Percentiles rank a stretch among this genome's conserved stretches.
phyloP scores from a whole-genome alignment of 2,329 filamentous ascomycete genomes.

The Aureobasidium uvarum region DNA sequence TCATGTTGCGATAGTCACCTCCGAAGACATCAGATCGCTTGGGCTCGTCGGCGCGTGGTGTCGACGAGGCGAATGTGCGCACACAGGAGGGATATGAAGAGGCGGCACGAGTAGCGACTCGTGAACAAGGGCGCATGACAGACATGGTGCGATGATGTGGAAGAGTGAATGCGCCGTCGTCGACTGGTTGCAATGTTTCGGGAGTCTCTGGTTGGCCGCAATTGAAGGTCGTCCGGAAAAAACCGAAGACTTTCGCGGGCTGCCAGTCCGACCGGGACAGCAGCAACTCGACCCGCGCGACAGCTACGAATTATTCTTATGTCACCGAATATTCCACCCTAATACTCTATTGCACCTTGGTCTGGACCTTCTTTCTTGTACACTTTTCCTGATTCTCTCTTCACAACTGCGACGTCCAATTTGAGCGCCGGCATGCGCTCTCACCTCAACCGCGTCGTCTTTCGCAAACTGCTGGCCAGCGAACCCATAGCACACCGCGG shows the following conservation, averaged over 20 bases:
- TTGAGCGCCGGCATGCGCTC: slow-evolving; percentile 52
- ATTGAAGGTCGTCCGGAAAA: slow-evolving; percentile 6
- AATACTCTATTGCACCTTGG: not conserved
- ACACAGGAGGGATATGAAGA: not conserved
- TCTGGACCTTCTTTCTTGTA: slow-evolving; percentile 7
- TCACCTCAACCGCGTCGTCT: slow-evolving; percentile 60
- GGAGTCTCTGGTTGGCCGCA: slow-evolving; percentile 17
- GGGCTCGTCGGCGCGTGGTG: slow-evolving; percentile 11
- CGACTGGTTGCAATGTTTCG: not conserved
- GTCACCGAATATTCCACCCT: not conserved
- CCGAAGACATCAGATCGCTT: not conserved
- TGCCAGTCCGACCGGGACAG: not conserved
- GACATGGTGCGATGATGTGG: slow-evolving; percentile 21
- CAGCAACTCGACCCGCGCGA: not conserved
- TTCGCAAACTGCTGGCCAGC: slow-evolving; percentile 56
- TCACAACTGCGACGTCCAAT: not conserved
- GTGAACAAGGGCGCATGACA: slow-evolving; percentile 4
- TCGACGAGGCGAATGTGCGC: slow-evolving; percentile 21
- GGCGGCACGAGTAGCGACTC: not conserved
- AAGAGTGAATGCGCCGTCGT: not conserved
- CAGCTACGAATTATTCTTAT: not conserved
- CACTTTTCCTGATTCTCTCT: not conserved
- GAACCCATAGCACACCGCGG: slow-evolving; percentile 49
- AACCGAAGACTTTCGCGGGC: slow-evolving; percentile 15
- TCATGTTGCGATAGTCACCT: not conserved